Percentiles rank a stretch among this genome's conserved stretches.
Evolutionary conservation across 106 monocot genomes (phyloP).

Genomic region (Hemerocallis citrina): DNA sequence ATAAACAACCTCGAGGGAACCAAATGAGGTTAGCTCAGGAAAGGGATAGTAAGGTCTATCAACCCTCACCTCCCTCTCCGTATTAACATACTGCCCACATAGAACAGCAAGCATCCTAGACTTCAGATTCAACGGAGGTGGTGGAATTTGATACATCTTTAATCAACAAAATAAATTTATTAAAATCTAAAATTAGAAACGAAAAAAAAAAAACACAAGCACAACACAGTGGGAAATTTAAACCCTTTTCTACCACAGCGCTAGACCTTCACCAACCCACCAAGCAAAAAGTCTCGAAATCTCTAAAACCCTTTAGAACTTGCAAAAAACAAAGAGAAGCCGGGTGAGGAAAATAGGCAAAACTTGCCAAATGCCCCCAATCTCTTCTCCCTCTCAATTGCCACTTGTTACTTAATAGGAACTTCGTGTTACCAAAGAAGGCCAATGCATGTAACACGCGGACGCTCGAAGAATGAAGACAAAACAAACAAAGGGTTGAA

Average conservation of each 20-base stretch:
- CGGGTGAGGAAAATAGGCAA: not conserved
- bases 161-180: too few relatives aligned
- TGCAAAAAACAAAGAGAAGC: not conserved
- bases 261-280: not conserved
- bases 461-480: not conserved
- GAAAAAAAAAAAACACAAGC: not conserved
- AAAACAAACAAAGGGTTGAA: not conserved
- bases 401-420: not conserved
- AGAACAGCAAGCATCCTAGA: constrained; percentile 45
- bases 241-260: not conserved
- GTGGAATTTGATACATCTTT: not conserved
- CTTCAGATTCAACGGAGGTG: not conserved
- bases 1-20: constrained; percentile 43
- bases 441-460: not conserved
- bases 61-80: constrained; percentile 1
- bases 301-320: not conserved
- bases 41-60: constrained; percentile 22
- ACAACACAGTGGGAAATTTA: not conserved
- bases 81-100: constrained; percentile 31
- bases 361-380: not conserved
- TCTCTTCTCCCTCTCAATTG: not conserved
- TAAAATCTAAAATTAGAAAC: too few relatives aligned
- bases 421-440: not conserved
- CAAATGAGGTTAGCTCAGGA: constrained; percentile 42
- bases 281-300: not conserved